Conservation (phyloP, 2,329 filamentous ascomycete species). For the Helminthosporium solani region DNA sequence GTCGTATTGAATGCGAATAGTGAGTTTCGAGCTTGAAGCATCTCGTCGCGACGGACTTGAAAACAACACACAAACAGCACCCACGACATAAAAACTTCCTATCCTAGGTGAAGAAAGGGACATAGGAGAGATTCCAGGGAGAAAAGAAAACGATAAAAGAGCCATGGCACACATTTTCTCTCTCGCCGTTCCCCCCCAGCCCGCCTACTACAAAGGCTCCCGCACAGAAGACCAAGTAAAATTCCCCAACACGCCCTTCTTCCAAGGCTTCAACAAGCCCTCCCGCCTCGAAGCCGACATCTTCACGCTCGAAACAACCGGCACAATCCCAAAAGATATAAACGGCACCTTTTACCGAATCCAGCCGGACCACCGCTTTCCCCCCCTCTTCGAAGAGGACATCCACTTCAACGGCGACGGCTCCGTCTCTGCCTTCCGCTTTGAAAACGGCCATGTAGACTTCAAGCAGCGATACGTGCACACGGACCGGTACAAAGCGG, state of each 20-base stretch:
- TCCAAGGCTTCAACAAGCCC: conserved; percentile 45
- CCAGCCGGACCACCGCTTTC: conserved; percentile 52
- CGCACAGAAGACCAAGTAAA: conserved; percentile 30
- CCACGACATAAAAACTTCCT: too few species aligned
- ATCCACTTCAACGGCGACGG: conserved; percentile 52
- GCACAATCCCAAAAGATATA: conserved; percentile 45
- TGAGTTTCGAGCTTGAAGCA: too few species aligned
- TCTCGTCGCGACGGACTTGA: too few species aligned
- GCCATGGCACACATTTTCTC: conserved; percentile 40
- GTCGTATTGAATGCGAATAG: too few species aligned
- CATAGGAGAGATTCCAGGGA: too few species aligned
- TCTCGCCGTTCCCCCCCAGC: conserved; percentile 24
- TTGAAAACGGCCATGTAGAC: conserved; percentile 45
- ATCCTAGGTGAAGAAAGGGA: too few species aligned
- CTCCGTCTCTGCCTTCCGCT: conserved; percentile 45
- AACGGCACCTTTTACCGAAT: conserved; percentile 49
- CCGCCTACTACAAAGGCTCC: conserved; percentile 29
- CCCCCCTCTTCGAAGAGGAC: conserved; percentile 57
- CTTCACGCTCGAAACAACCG: conserved; percentile 43
- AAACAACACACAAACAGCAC: too few species aligned
- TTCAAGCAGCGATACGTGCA: conserved; percentile 48
- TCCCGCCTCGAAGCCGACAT: conserved; percentile 45
- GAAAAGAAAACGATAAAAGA: too few species aligned
- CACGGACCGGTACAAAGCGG: conserved; percentile 45
- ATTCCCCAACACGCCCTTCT: conserved; percentile 36